Evolutionary conservation across 768 basidiomycete genomes (phyloP).

Genomic region (Tylopilus subfusipes): DNA sequence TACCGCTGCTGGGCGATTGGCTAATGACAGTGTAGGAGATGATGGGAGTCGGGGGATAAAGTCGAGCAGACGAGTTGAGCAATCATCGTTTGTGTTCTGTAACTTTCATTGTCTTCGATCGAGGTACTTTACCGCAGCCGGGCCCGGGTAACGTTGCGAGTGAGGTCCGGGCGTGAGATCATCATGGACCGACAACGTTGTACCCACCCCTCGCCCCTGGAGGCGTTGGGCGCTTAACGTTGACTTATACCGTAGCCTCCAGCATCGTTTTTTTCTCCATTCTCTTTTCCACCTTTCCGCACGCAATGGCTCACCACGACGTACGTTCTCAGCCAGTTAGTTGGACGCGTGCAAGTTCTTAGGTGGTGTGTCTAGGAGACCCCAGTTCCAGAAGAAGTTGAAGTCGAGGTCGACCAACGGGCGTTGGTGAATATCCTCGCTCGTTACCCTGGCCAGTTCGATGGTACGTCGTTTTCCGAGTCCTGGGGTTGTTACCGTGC

Average conservation of each 20-base stretch:
- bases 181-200: conserved; percentile 8
- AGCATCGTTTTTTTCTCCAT: not conserved
- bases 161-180: not conserved
- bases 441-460: conserved; percentile 16
- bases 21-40: no score
- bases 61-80: no score
- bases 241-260: no score
- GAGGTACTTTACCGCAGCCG: no score
- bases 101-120: no score
- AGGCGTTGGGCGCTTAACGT: not conserved
- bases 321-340: not conserved
- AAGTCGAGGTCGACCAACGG: conserved; percentile 17
- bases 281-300: not conserved
- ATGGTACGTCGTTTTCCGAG: not conserved
- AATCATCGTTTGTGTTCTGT: no score
- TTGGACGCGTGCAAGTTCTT: not conserved
- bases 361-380: not conserved
- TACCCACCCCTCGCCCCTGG: not conserved
- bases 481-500: not conserved
- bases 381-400: not conserved
- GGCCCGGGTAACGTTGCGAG: not conserved
- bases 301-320: not conserved
- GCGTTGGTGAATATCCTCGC: conserved; percentile 17
- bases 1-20: no score
- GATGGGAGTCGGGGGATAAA: no score